Evolutionary conservation across 1,284 basidiomycete genomes (phyloP).

Genomic region (Cutaneotrichosporon dermatis): DNA sequence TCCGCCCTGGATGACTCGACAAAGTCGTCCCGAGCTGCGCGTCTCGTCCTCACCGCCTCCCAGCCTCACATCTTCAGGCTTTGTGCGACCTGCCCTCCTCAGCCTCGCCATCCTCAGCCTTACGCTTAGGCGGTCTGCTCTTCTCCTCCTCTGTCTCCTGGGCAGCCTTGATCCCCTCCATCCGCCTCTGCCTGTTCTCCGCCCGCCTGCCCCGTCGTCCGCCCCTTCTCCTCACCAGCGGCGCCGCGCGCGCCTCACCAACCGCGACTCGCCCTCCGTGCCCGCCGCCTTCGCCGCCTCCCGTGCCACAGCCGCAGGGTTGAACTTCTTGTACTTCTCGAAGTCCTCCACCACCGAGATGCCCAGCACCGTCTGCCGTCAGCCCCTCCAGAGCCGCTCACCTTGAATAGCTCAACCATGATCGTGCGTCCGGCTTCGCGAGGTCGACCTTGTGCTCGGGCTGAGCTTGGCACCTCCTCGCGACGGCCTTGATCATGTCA

Average conservation of each 20-base stretch:
- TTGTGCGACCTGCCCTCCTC: constrained; percentile 16
- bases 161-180: constrained; percentile 9
- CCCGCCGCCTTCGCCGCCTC: constrained; percentile 14
- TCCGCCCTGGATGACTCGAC: constrained; percentile 17
- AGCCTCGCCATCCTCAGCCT: constrained; percentile 4
- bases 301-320: constrained; percentile 21
- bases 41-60: constrained; percentile 22
- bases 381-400: no score
- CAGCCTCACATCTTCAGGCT: constrained; percentile 15
- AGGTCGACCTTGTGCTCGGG: constrained; percentile 38
- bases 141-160: background rate
- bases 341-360: constrained; percentile 38
- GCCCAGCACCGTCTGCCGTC: constrained; percentile 31
- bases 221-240: background rate
- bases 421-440: constrained; percentile 38
- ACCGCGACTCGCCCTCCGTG: background rate
- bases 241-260: background rate
- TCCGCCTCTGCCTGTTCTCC: constrained; percentile 13
- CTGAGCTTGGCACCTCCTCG: constrained; percentile 32
- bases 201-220: constrained; percentile 1
- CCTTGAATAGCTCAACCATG: constrained; percentile 38
- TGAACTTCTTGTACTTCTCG: constrained; percentile 39
- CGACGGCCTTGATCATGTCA: constrained; percentile 42
- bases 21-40: constrained; percentile 21
- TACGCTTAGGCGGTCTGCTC: constrained; percentile 13